Evolutionary conservation across 352 stramenopile genomes (phyloP).

Genomic region (Aphanomyces invadans): DNA sequence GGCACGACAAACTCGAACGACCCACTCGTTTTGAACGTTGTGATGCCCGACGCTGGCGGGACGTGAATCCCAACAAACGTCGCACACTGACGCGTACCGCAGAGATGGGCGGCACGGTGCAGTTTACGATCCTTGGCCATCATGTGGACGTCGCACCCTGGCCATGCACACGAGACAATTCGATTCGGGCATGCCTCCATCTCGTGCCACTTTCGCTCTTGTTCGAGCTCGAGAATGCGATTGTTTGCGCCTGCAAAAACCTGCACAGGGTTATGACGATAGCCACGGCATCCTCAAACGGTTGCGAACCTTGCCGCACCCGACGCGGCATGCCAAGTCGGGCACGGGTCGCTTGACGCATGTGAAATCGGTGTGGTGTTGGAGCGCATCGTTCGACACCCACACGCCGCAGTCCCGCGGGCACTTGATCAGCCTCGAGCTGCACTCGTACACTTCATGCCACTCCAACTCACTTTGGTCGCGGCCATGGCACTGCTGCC

Average conservation of each 20-base stretch:
- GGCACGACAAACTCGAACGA: constrained; percentile 62
- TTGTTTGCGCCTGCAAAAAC: constrained; percentile 36
- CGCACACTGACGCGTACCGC: constrained; percentile 25
- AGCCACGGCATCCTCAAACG: neutral
- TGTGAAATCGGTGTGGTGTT: constrained; percentile 44
- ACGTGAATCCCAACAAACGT: neutral
- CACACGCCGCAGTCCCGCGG: constrained; percentile 63
- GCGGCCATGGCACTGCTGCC: constrained; percentile 25
- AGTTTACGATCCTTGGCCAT: constrained; percentile 51
- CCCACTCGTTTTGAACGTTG: constrained; percentile 51
- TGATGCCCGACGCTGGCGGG: constrained; percentile 36
- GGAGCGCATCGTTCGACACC: constrained; percentile 39
- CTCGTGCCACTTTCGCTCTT: constrained; percentile 57
- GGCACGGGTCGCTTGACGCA: constrained; percentile 56
- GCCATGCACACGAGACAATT: constrained; percentile 67
- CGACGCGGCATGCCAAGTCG: constrained; percentile 47
- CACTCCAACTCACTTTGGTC: constrained; percentile 35
- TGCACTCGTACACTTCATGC: constrained; percentile 48
- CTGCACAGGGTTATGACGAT: neutral
- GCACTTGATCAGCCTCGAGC: constrained; percentile 46
- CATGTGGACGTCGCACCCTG: constrained; percentile 44
- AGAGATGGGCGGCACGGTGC: constrained; percentile 49
- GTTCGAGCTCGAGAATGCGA: constrained; percentile 53
- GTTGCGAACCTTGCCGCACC: constrained; percentile 47
- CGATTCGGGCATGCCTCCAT: constrained; percentile 57